Evolutionary conservation across 768 basidiomycete species (phyloP).

Genomic region (Pluteus cervinus): DNA sequence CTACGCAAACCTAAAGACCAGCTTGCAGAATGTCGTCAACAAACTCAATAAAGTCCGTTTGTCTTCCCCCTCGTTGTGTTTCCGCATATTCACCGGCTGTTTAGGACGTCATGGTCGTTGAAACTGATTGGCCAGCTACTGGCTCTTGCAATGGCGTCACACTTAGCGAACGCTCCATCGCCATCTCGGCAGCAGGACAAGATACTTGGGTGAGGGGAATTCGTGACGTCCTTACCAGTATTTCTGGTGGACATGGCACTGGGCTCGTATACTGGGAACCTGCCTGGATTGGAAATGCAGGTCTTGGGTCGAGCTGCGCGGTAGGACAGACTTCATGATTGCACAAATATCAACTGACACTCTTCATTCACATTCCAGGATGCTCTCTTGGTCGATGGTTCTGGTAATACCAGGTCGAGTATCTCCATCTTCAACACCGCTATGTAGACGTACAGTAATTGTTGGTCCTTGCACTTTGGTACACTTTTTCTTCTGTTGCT

Average conservation of each 20-base stretch:
- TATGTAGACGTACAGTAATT: too few relatives aligned
- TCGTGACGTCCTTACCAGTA: slow-evolving; percentile 33
- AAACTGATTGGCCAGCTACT: slow-evolving; percentile 62
- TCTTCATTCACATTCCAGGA: slow-evolving; percentile 26
- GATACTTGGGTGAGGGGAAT: slow-evolving; percentile 47
- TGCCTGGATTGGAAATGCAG: slow-evolving; percentile 55
- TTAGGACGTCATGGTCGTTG: slow-evolving; percentile 51
- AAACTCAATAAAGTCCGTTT: slow-evolving; percentile 40
- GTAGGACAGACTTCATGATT: slow-evolving; percentile 19
- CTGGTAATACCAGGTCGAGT: slow-evolving; percentile 36
- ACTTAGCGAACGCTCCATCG: slow-evolving; percentile 40
- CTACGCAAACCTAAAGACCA: slow-evolving; percentile 39
- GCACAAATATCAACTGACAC: neutral
- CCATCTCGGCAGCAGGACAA: slow-evolving; percentile 47
- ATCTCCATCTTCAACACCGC: slow-evolving; percentile 32
- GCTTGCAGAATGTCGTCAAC: slow-evolving; percentile 43
- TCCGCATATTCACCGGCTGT: neutral
- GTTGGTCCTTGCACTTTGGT: neutral
- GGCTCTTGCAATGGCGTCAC: slow-evolving; percentile 37
- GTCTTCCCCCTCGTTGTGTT: neutral
- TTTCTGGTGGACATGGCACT: slow-evolving; percentile 44
- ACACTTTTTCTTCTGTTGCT: too few relatives aligned
- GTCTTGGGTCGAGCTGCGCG: slow-evolving; percentile 34
- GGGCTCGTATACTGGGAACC: slow-evolving; percentile 64
- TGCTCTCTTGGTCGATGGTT: slow-evolving; percentile 41